Evolutionary conservation across 768 basidiomycete genomes (phyloP).

Genomic region (Stropharia rugosoannulata): DNA sequence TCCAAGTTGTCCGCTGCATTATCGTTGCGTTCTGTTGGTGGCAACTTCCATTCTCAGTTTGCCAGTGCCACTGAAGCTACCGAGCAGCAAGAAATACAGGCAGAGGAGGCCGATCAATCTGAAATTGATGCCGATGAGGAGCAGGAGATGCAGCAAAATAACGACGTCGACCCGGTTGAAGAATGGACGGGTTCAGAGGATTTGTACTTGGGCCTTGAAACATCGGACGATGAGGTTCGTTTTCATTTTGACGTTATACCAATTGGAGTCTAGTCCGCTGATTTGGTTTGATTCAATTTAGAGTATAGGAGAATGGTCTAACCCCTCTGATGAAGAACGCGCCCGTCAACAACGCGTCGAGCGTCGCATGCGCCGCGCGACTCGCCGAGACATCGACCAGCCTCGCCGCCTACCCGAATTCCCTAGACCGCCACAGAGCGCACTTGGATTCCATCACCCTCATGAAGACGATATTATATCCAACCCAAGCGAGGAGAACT

Average conservation of each 20-base stretch:
- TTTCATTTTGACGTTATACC: neutral
- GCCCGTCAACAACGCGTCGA: constrained; percentile 67
- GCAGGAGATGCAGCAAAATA: constrained; percentile 16
- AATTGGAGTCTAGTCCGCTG: neutral
- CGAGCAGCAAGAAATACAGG: constrained; percentile 6
- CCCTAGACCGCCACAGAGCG: constrained; percentile 68
- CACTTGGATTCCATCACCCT: constrained; percentile 36
- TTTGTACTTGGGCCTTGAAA: constrained; percentile 42
- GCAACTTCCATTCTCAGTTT: constrained; percentile 38
- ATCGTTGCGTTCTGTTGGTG: constrained; percentile 63
- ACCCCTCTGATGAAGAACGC: constrained; percentile 87
- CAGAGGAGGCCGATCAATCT: constrained; percentile 30
- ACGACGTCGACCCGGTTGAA: constrained; percentile 44
- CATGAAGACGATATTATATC: constrained; percentile 70
- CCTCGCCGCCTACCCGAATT: constrained; percentile 79
- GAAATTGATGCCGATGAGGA: constrained; percentile 29
- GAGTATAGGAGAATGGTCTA: constrained; percentile 89
- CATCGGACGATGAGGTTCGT: constrained; percentile 71
- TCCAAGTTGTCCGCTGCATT: constrained; percentile 68
- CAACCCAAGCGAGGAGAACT: constrained; percentile 82
- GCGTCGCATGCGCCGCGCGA: constrained; percentile 55
- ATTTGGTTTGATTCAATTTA: constrained; percentile 25
- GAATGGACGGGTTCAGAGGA: constrained; percentile 90
- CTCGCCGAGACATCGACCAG: constrained; percentile 47
- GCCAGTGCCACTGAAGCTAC: constrained; percentile 20